Conservation (phyloP, 1,139 yeast genomes). For the Blastobotrys capitulatus region DNA sequence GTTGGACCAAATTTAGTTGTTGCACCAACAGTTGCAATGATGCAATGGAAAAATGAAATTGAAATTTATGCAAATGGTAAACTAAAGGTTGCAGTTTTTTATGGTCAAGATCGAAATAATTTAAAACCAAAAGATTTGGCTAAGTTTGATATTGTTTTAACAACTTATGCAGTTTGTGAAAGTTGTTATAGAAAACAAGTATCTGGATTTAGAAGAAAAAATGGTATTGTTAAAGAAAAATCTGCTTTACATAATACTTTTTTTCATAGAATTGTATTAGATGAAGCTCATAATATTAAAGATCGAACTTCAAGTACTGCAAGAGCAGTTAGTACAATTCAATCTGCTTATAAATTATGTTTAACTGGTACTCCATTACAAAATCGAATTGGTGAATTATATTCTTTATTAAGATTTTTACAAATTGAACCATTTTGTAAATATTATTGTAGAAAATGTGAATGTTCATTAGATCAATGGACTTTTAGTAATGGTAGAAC, state of each 20-base stretch:
- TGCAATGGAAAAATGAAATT: slow-evolving; percentile 97
- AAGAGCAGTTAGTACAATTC: slow-evolving; percentile 73
- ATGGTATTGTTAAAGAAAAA: slow-evolving; percentile 63
- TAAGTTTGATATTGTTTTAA: slow-evolving; percentile 73
- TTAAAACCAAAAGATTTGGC: slow-evolving; percentile 46
- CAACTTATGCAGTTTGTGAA: slow-evolving; percentile 89
- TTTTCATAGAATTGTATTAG: slow-evolving; percentile 84
- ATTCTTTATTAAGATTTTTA: slow-evolving; percentile 80
- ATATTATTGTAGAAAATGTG: slow-evolving; percentile 89
- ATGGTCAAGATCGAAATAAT: slow-evolving; percentile 74
- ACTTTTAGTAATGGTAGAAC: slow-evolving; percentile 71
- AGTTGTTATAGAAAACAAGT: slow-evolving; percentile 77
- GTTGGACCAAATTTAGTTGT: slow-evolving; percentile 71
- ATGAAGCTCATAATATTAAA: slow-evolving; percentile 96
- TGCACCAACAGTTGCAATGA: slow-evolving; percentile 95
- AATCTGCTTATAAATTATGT: slow-evolving; percentile 78
- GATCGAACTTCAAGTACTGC: slow-evolving; percentile 93
- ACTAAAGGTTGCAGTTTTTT: slow-evolving; percentile 65
- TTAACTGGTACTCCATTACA: slow-evolving; percentile 94
- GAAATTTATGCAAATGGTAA: slow-evolving; percentile 71
- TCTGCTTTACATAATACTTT: slow-evolving; percentile 69
- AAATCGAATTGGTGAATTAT: slow-evolving; percentile 92
- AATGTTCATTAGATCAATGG: slow-evolving; percentile 79
- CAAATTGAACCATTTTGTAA: slow-evolving; percentile 80
- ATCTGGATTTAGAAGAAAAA: slow-evolving; percentile 74